Evolutionary conservation across 805 yeast species (phyloP).

Genomic region (Lipomyces sp.): DNA sequence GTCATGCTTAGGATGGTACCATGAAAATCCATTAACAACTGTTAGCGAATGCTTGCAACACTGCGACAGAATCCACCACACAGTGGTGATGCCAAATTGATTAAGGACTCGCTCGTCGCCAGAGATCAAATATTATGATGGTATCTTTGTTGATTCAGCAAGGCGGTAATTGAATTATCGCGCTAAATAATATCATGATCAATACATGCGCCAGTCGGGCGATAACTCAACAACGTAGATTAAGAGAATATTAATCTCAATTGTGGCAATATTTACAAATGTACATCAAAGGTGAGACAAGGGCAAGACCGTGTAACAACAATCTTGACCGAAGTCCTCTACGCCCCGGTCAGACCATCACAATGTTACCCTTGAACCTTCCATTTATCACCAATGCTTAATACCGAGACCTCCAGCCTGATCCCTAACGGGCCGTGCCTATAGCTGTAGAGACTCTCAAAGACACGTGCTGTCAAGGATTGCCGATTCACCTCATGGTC

Average conservation of each 20-base stretch:
- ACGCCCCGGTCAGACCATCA: neutral
- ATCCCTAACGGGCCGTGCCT: too few species aligned
- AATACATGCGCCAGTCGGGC: neutral
- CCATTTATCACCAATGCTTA: neutral
- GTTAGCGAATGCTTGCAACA: too few species aligned
- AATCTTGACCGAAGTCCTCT: neutral
- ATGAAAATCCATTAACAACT: too few species aligned
- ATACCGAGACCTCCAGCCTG: neutral
- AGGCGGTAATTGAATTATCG: neutral
- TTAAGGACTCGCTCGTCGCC: too few species aligned
- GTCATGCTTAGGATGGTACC: too few species aligned
- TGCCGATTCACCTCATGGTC: conserved; percentile 42
- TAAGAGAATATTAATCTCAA: neutral
- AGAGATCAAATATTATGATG: neutral
- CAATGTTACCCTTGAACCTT: neutral
- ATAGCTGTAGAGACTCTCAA: too few species aligned
- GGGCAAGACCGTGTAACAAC: neutral
- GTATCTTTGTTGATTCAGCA: neutral
- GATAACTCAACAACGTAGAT: neutral
- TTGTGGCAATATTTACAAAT: neutral
- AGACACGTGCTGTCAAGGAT: neutral
- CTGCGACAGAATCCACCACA: too few species aligned
- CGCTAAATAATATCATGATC: neutral
- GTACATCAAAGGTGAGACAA: neutral
- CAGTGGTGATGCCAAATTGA: too few species aligned